phyloP scores from a whole-genome alignment of 2,329 filamentous ascomycete species.

The Paracamarosporium sp. region DNA sequence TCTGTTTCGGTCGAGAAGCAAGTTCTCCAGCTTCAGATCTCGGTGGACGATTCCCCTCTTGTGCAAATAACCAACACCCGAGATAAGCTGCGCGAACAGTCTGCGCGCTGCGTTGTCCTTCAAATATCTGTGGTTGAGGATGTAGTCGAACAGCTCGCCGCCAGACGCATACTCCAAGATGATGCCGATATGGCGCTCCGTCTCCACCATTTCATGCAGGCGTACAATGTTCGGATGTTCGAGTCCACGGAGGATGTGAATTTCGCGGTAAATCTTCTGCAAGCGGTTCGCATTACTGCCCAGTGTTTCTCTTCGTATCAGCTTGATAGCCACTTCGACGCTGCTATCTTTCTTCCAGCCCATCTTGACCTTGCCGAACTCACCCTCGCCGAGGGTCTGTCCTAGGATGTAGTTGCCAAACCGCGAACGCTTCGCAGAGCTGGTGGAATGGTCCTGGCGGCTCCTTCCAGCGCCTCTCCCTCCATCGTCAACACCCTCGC shows the following conservation, averaged over 20 bases:
- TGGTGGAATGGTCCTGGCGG: conserved; percentile 65
- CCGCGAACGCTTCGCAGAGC: conserved; percentile 75
- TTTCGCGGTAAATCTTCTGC: conserved; percentile 97
- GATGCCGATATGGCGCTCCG: conserved; percentile 95
- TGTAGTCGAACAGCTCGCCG: conserved; percentile 97
- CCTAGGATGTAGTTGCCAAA: conserved; percentile 97
- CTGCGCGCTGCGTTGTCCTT: conserved; percentile 91
- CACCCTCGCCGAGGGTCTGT: conserved; percentile 94
- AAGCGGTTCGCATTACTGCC: conserved; percentile 87
- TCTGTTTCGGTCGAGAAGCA: conserved; percentile 91
- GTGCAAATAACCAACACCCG: conserved; percentile 95
- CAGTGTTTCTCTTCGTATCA: conserved; percentile 90
- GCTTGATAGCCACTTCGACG: conserved; percentile 94
- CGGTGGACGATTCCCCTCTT: conserved; percentile 98
- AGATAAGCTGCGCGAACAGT: conserved; percentile 93
- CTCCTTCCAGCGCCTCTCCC: conserved; percentile 51
- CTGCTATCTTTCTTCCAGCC: conserved; percentile 97
- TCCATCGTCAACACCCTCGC: conserved; percentile 58
- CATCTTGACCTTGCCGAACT: conserved; percentile 98
- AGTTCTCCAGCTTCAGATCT: conserved; percentile 94
- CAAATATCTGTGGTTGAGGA: conserved; percentile 93
- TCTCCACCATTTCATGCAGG: conserved; percentile 98
- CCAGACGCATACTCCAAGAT: conserved; percentile 98
- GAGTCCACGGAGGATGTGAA: conserved; percentile 84
- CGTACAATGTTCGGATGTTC: conserved; percentile 97